phyloP scores from a whole-genome alignment of 768 basidiomycete species.

The Boletus reticulatus region DNA sequence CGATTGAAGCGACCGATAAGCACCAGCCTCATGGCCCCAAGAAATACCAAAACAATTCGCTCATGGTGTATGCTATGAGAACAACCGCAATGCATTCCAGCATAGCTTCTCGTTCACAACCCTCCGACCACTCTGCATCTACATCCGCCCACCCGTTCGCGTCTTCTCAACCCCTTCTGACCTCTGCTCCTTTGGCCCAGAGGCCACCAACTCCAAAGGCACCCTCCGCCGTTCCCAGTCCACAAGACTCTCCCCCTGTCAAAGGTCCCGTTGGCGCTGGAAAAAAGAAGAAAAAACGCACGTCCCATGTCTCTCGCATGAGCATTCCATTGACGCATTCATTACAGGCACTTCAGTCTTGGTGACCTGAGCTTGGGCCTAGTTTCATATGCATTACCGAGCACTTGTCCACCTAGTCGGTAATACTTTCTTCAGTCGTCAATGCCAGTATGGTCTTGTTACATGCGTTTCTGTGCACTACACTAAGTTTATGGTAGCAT shows the following conservation, averaged over 20 bases:
- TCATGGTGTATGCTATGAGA: conserved; percentile 77
- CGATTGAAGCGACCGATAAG: conserved; percentile 19
- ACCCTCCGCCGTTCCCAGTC: conserved; percentile 34
- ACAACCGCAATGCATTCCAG: conserved; percentile 72
- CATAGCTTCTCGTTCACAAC: conserved; percentile 41
- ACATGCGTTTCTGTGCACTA: background rate
- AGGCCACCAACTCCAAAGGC: conserved; percentile 32
- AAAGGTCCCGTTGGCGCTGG: conserved; percentile 52
- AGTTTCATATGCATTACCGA: no score
- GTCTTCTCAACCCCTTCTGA: conserved; percentile 27
- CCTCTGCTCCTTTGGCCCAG: conserved; percentile 35
- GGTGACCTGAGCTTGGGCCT: conserved; percentile 15
- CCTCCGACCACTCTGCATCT: conserved; percentile 27
- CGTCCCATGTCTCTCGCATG: conserved; percentile 17
- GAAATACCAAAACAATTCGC: conserved; percentile 64
- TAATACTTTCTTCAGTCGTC: background rate
- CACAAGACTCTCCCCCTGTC: conserved; percentile 42
- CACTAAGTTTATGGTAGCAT: background rate
- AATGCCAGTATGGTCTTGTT: background rate
- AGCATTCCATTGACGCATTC: conserved; percentile 4
- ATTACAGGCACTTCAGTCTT: conserved; percentile 27
- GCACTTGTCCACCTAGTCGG: background rate
- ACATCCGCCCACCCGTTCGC: conserved; percentile 24
- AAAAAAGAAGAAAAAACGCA: conserved; percentile 79
- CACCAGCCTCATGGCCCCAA: conserved; percentile 35